Evolutionary conservation across 257 asterid genomes (phyloP), one percentile per base, ranked within the genome.

Genomic region (Misopates orontium): DNA sequence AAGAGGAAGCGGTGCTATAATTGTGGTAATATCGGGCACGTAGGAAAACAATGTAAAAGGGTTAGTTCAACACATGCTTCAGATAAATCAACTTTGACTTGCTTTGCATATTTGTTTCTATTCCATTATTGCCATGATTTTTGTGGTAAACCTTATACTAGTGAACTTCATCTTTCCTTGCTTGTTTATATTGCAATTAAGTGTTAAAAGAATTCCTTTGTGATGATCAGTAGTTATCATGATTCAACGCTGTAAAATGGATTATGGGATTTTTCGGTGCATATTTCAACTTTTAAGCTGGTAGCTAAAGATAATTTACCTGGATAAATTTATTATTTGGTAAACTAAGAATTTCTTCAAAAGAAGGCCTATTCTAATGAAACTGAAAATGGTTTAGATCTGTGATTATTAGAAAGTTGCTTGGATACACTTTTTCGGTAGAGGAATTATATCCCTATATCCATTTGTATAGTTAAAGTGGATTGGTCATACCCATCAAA

Each of bases 11-110:
- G n/a, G n/a, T n/a, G n/a, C n/a, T n/a, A n/a, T n/a, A n/a, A n/a
- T n/a, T n/a, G n/a, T n/a, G n/a, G n/a, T n/a, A n/a, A n/a, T n/a
- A n/a, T n/a, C n/a, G n/a, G n/a, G 24, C 84, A 80, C 42, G 31
- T 13, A 8, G 83, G 79, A 47, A 52, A 49, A 20, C 23, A 7
- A 8, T 73, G 83, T 75, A 56, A 44, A 48, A 49, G 44, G 77
- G 84, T 80, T 62, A 14, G 68, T 66, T 53, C 32, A 53, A 48
- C 51, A 10, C 25, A 50, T 64, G 39, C 65, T 48, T 69, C 58
- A 44, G 58, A n/a, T n/a, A 66, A 36, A 11, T 21, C 47, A 49
- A 32, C 53, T 62, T 40, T 20, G 31, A 59, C 62, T 64, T 61
- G 42, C 39, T 41, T 53, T 28, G 44, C 28, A 21, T 10, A 36